Base-by-base conservation (phyloP, 2,329 filamentous ascomycete species). In the Neodidymelliopsis sp. region DNA sequence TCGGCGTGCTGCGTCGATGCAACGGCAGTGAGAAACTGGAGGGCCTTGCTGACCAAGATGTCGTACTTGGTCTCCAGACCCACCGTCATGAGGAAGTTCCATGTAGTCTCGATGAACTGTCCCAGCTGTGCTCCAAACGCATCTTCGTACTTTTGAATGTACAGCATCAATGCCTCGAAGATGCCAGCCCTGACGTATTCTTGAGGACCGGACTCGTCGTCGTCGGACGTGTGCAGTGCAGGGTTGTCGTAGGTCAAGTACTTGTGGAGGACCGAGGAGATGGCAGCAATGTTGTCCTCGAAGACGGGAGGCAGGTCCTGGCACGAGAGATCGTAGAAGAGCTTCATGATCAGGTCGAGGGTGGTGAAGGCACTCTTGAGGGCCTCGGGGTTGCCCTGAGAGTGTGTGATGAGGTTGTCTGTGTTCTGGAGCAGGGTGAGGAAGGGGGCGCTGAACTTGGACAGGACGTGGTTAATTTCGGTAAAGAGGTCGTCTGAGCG, bases 271-370 rank as follows among this genome's bases (percentile, higher is more conserved):
- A 97, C 80, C 16, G 81, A 79, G 13, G 90, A 88, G 58, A 99
- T 89, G 55, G 84, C 84, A 36, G 80, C 75, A 15, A 99, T 81
- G 67, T 96, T 89, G 58, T 95, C 88, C 78, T 99, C 94, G 71
- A 99, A 96, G 61, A 94, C 87, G 2, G 93, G 92, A 12, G 94
- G 91, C 62, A 99, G 82, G 72, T 99, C 94, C 71, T 99, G 95
- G 69, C 88, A 96, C n/a, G 92, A 97, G 41, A 99, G 85, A 74
- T 99, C 95, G 76, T 94, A 94, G 70, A 97, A 86, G 37, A 99
- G 86, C 78, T 96, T 96, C 62, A 97, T 81, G 61, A 96, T 84
- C 41, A 97, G 81, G 71, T 93, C 92, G 56, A 99, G 81, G 3
- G 91, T 91, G 57, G 89, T 86, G 63, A 96, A 92, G 71, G 91